Evolutionary conservation across 305 asterid species (phyloP).

Genomic region (Solanum hybrid): DNA sequence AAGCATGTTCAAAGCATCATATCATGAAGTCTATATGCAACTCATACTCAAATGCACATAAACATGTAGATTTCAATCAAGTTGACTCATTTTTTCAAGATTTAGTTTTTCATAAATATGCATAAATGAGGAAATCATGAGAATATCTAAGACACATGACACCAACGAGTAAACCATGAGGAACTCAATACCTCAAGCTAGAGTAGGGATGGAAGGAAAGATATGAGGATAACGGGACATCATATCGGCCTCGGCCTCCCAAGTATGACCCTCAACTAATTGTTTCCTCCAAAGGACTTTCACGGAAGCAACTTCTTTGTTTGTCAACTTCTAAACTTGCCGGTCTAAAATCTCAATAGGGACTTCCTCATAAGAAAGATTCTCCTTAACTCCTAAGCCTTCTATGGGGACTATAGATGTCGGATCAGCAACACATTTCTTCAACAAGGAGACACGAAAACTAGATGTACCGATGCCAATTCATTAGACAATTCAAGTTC

Average conservation of each 20-base stretch:
- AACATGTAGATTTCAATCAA: neutral
- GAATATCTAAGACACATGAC: neutral
- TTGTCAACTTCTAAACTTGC: neutral
- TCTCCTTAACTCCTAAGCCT: neutral
- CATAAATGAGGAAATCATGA: neutral
- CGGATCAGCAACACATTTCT: neutral
- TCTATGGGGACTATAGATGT: neutral
- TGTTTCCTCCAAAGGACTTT: neutral
- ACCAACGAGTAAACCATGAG: neutral
- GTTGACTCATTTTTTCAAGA: neutral
- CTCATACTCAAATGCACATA: neutral
- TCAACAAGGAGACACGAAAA: neutral
- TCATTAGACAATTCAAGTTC: neutral
- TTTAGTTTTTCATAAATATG: neutral
- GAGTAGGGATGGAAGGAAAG: neutral
- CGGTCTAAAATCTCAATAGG: neutral
- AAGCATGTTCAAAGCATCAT: neutral
- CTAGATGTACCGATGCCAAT: neutral
- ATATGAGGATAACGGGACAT: neutral
- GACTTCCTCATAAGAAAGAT: neutral
- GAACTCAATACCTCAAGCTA: neutral
- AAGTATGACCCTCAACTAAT: neutral
- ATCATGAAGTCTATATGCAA: neutral
- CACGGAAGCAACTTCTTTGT: neutral
- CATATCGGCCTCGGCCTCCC: neutral